Percentiles rank a stretch among this genome's conserved stretches.
phyloP scores from a whole-genome alignment of 2,329 filamentous ascomycete genomes.

The Rhynchosporium graminicola region DNA sequence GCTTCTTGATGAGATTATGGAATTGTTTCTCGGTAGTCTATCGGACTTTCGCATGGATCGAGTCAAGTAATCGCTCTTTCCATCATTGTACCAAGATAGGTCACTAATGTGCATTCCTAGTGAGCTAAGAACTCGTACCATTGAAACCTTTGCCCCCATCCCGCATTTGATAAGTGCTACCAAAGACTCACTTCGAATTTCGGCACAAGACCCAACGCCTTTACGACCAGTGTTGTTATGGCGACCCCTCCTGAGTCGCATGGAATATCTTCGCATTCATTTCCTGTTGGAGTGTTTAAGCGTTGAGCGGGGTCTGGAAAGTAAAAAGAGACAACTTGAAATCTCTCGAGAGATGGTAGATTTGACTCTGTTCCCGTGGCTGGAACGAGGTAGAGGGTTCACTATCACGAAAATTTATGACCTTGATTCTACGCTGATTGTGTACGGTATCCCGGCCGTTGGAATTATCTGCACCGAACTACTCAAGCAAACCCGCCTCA shows the following conservation, averaged over 20 bases:
- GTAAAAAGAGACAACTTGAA: constrained; percentile 24
- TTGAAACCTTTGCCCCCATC: constrained; percentile 13
- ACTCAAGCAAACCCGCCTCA: constrained; percentile 26
- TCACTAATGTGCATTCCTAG: too few relatives aligned
- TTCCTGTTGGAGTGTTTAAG: constrained; percentile 28
- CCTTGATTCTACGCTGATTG: constrained; percentile 32
- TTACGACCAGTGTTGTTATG: constrained; percentile 16
- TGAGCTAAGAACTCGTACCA: constrained; percentile 19
- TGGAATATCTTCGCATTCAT: constrained; percentile 25
- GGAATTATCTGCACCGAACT: constrained; percentile 34
- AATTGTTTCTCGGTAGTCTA: constrained; percentile 26
- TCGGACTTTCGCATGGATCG: constrained; percentile 21
- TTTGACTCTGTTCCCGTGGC: constrained; percentile 26
- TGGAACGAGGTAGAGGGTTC: constrained; percentile 24
- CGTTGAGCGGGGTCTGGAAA: constrained; percentile 23
- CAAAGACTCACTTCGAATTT: constrained; percentile 17
- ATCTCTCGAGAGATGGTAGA: constrained; percentile 28
- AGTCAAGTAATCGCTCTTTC: constrained; percentile 20
- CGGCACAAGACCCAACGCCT: neutral
- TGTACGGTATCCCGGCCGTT: constrained; percentile 31
- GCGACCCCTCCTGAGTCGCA: constrained; percentile 20
- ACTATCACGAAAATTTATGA: constrained; percentile 12
- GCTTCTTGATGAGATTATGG: constrained; percentile 29
- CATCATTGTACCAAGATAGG: too few relatives aligned
- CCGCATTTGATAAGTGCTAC: constrained; percentile 17